Evolutionary conservation across 2,329 filamentous ascomycete genomes (phyloP).

Genomic region (Scorias spongiosa): DNA sequence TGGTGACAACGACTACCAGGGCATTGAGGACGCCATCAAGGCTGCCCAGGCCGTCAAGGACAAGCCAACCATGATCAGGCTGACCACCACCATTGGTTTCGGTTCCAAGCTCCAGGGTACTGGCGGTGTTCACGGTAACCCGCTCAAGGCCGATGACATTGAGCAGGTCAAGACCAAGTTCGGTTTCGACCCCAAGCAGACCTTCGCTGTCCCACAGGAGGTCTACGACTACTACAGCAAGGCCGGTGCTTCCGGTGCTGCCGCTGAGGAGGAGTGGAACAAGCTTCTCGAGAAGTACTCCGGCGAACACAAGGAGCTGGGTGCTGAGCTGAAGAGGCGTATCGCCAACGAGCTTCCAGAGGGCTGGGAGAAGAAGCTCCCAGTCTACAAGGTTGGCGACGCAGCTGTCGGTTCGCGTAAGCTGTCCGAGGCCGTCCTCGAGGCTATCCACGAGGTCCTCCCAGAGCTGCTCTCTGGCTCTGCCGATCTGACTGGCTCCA

Average conservation of each 20-base stretch:
- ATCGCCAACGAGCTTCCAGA: conserved; percentile 72
- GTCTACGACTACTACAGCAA: conserved; percentile 86
- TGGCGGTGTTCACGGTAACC: conserved; percentile 87
- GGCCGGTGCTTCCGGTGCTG: conserved; percentile 72
- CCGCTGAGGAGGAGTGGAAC: conserved; percentile 90
- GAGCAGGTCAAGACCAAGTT: conserved; percentile 89
- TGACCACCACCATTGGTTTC: conserved; percentile 93
- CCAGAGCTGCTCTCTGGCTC: conserved; percentile 93
- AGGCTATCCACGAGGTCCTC: conserved; percentile 67
- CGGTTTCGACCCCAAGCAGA: conserved; percentile 88
- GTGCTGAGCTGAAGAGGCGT: conserved; percentile 68
- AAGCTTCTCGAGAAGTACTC: conserved; percentile 78
- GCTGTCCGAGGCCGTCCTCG: conserved; percentile 84
- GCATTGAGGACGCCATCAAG: conserved; percentile 77
- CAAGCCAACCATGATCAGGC: conserved; percentile 94
- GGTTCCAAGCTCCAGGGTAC: conserved; percentile 89
- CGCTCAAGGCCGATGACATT: conserved; percentile 87
- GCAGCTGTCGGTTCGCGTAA: conserved; percentile 81
- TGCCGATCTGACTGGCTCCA: conserved; percentile 94
- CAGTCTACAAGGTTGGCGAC: conserved; percentile 77
- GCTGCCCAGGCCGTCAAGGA: conserved; percentile 76
- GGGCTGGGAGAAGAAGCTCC: conserved; percentile 90
- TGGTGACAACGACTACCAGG: conserved; percentile 75
- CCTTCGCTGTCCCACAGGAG: conserved; percentile 82
- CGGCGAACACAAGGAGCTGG: conserved; percentile 60